Conservation (phyloP, 352 stramenopile species). For the Pythium myriotylum region DNA sequence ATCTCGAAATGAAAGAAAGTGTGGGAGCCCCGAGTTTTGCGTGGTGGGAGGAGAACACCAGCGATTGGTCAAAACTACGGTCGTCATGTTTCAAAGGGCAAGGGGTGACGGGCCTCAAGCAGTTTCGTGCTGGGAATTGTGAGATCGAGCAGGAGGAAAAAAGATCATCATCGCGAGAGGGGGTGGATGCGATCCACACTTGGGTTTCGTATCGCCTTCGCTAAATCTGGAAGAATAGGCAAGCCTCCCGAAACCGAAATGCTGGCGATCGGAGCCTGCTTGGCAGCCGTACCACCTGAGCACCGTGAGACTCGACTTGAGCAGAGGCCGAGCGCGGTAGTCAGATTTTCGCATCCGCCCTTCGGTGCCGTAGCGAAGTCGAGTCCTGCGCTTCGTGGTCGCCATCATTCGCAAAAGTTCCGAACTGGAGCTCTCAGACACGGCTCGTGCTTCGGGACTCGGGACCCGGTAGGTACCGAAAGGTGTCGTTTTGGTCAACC, state of each 20-base stretch:
- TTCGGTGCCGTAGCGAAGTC: too few species aligned
- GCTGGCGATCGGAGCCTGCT: conserved; percentile 2
- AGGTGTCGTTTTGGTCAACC: too few species aligned
- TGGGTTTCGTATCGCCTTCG: conserved; percentile 13
- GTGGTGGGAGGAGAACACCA: conserved; percentile 16
- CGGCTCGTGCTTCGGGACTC: too few species aligned
- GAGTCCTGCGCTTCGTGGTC: too few species aligned
- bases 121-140: too few species aligned
- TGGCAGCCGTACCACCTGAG: too few species aligned
- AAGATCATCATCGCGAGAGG: conserved; percentile 18
- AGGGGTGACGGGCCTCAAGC: conserved; percentile 5
- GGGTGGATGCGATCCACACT: conserved; percentile 13
- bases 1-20: conserved; percentile 28
- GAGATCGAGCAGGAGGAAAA: conserved; percentile 5
- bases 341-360: too few species aligned
- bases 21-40: conserved; percentile 11
- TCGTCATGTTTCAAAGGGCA: conserved; percentile 15
- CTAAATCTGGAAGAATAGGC: background rate
- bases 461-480: too few species aligned
- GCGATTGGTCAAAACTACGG: conserved; percentile 26
- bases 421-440: too few species aligned
- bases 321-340: too few species aligned
- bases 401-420: too few species aligned
- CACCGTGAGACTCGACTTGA: too few species aligned
- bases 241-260: conserved; percentile 16